Conservation (phyloP, 2,329 filamentous ascomycete species). For the Monosporascus sp. region DNA sequence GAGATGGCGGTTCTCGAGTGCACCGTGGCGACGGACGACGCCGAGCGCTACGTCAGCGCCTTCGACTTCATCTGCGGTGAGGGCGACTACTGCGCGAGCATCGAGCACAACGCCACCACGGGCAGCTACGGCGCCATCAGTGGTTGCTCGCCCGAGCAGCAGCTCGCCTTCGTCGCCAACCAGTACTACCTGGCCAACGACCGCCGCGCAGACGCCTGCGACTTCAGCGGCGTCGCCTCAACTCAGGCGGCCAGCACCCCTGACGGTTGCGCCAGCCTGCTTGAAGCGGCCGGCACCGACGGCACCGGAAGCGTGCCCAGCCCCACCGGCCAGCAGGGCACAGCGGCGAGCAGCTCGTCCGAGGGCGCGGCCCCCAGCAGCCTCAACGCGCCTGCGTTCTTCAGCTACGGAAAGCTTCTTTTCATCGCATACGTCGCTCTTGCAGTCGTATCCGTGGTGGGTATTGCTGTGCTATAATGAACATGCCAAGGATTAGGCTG, state of each 20-base stretch:
- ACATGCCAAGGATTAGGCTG: no score
- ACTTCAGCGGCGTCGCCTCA: slow-evolving; percentile 64
- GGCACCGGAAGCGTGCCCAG: slow-evolving; percentile 52
- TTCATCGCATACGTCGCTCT: slow-evolving; percentile 44
- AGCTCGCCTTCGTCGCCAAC: slow-evolving; percentile 71
- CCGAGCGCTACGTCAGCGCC: slow-evolving; percentile 57
- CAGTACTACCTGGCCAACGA: slow-evolving; percentile 59
- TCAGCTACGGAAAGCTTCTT: slow-evolving; percentile 26
- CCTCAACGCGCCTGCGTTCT: slow-evolving; percentile 26
- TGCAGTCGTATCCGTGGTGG: slow-evolving; percentile 45
- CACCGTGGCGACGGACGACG: slow-evolving; percentile 51
- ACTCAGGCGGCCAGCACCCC: slow-evolving; percentile 42
- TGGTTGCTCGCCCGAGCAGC: slow-evolving; percentile 66
- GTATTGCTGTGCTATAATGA: slow-evolving; percentile 49
- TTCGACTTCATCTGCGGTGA: slow-evolving; percentile 70
- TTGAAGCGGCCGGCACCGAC: slow-evolving; percentile 58
- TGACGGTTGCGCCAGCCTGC: slow-evolving; percentile 50
- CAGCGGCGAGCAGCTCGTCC: slow-evolving; percentile 27
- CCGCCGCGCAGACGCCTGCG: slow-evolving; percentile 56
- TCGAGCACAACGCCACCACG: slow-evolving; percentile 59
- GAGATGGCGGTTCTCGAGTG: slow-evolving; percentile 74
- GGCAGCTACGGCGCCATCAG: slow-evolving; percentile 72
- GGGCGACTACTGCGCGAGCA: slow-evolving; percentile 57
- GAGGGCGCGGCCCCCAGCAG: slow-evolving; percentile 39
- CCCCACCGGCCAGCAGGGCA: slow-evolving; percentile 32